phyloP scores from a whole-genome alignment of 1,284 basidiomycete genomes.

The Papiliotrema terrestris region DNA sequence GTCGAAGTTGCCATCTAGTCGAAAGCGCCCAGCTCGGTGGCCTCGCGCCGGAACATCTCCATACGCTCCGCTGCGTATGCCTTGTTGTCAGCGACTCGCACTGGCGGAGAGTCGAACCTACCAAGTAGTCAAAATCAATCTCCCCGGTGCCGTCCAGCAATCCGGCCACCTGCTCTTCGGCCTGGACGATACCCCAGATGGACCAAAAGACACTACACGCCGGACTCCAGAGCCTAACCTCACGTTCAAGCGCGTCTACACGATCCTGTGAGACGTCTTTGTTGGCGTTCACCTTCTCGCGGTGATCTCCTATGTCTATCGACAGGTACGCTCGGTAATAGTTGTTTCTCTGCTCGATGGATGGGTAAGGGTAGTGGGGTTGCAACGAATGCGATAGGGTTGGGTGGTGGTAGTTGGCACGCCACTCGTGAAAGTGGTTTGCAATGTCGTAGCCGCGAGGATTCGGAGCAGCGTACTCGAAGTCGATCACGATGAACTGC shows the following conservation, averaged over 20 bases:
- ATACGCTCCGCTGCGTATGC: slow-evolving; percentile 46
- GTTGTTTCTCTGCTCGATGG: slow-evolving; percentile 64
- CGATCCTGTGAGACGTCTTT: slow-evolving; percentile 33
- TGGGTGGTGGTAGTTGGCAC: slow-evolving; percentile 73
- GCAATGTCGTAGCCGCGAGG: slow-evolving; percentile 88
- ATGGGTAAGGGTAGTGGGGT: slow-evolving; percentile 67
- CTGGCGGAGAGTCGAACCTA: slow-evolving; percentile 17
- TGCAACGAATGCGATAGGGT: slow-evolving; percentile 69
- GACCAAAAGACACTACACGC: slow-evolving; percentile 86
- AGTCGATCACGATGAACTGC: slow-evolving; percentile 89
- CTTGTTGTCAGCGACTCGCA: slow-evolving; percentile 19
- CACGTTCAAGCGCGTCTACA: slow-evolving; percentile 60
- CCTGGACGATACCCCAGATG: slow-evolving; percentile 87
- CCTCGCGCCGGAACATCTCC: slow-evolving; percentile 47
- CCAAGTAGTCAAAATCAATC: slow-evolving; percentile 48
- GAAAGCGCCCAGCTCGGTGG: slow-evolving; percentile 31
- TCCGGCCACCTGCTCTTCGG: slow-evolving; percentile 71
- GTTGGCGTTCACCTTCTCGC: slow-evolving; percentile 29
- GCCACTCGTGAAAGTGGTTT: slow-evolving; percentile 96
- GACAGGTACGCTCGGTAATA: slow-evolving; percentile 80
- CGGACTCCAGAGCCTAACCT: slow-evolving; percentile 80
- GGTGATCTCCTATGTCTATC: slow-evolving; percentile 32
- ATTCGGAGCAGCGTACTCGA: slow-evolving; percentile 88
- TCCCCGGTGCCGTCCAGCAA: slow-evolving; percentile 46
- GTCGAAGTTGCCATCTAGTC: not conserved